Evolutionary conservation across 2,329 filamentous ascomycete genomes (phyloP), one percentile per base, ranked within the genome.

Genomic region (Colletotrichum echinochloae): DNA sequence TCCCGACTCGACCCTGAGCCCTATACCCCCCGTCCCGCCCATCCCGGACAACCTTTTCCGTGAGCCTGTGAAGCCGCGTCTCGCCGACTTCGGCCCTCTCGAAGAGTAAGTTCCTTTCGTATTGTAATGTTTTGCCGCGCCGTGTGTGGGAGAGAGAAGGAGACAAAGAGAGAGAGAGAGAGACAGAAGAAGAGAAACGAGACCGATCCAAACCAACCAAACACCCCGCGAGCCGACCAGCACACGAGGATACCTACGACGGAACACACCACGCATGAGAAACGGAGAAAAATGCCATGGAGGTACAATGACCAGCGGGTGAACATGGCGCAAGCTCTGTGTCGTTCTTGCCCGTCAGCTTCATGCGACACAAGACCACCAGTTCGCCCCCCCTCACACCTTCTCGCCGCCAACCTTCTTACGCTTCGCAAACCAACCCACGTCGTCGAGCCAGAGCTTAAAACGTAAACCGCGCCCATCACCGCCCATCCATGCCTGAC

Each of bases 361-460:
- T 28, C 26, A 23, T 60, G 59, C 18, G 30, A 30, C n/a, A 26
- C 9, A 35, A 35, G 18, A 30, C 49, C 26, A 61, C n/a, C 44
- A 33, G 41, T 48, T 28, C 18, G 5, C 12, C 26, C 9, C 37
- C n/a, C 9, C 30, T 14, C 54, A n/a, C 41, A 11, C 44, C 18
- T 33, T 20, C 52, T 46, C 20, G 44, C 35, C 44, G 18, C 37
- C 26, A 60, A 55, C 35, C 23, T 35, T 26, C 30, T 30, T 5
- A 44, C 9, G 33, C 35, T 41, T 2, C n/a, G n/a, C n/a, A n/a
- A n/a, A n/a, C 37, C 30, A 30, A 26, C 30, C 11, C 30, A 37
- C 30, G 48, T n/a, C 28, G 33, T 64, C 60, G 48, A 55, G 61
- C 66, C 60, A 23, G 49, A 60, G 54, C 61, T 66, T 41, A 48